Evolutionary conservation across 805 yeast species (phyloP), one percentile per base, ranked within the genome.

Genomic region (Saturnispora besseyi): DNA sequence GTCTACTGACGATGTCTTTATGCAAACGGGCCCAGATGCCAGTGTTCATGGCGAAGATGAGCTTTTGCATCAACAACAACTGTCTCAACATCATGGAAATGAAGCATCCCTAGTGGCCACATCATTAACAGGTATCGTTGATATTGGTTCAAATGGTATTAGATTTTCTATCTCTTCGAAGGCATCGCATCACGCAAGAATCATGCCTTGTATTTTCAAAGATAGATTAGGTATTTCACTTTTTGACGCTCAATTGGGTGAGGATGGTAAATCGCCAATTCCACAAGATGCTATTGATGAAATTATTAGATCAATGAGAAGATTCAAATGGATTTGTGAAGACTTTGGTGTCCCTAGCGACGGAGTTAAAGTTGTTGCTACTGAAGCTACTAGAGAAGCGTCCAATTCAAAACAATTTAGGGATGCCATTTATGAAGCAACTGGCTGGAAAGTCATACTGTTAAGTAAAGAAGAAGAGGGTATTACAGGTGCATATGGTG

Each of bases 101-200:
- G 82, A 77, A 57, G 77, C 81, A 0, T 78, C 76, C 15, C 74
- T 78, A 3, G 81, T 78, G 9, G 81, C 79, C 2, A 67, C 82
- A 56, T 76, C 81, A 5, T 60, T 79, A 32, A 73, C 77, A 15
- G 88, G 83, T 8, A 78, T 84, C 43, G 88, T 83, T 3, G 90
- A 85, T 62, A 81, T 85, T 21, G 91, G 90, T 8, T 81, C 90
- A 18, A 82, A 82, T 59, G 90, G 87, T 36, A 75, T 84, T 43
- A 68, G 90, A 47, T 82, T 85, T 59, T 78, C 86, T 40, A 82
- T 84, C 38, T 79, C 87, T 15, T 82, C 88, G 2, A 73, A 77
- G 45, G 82, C 84, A 3, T 71, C 83, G 1, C 81, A 77, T 53
- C 85, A 82, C 62, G 87, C 87, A 1, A 72, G 93, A 53, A 80